Evolutionary conservation across 768 basidiomycete genomes (phyloP).

Genomic region (Saitozyma sp.): DNA sequence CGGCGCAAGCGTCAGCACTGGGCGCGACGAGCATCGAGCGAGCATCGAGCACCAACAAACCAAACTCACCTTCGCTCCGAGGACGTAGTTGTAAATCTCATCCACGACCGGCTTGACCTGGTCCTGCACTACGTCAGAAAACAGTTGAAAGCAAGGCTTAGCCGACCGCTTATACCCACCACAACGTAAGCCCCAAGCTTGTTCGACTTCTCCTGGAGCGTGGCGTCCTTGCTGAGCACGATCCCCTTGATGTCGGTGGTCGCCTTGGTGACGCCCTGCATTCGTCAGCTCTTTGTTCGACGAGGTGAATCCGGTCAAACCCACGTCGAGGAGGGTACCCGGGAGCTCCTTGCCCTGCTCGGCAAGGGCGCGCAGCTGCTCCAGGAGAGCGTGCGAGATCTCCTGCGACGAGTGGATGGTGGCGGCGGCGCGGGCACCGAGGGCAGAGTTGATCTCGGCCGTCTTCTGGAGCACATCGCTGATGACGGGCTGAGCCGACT

Average conservation of each 20-base stretch:
- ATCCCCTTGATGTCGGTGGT: conserved; percentile 40
- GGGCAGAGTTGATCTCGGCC: conserved; percentile 43
- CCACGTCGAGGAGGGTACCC: conserved; percentile 33
- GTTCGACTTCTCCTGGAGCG: conserved; percentile 46
- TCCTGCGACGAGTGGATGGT: conserved; percentile 38
- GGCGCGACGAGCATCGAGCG: no score
- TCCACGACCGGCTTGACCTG: conserved; percentile 47
- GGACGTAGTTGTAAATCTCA: conserved; percentile 46
- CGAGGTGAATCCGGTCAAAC: background rate
- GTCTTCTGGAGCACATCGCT: conserved; percentile 38
- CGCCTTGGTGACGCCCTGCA: conserved; percentile 32
- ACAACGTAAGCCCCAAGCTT: conserved; percentile 43
- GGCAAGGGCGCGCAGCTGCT: conserved; percentile 41
- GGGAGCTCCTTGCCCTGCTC: conserved; percentile 42
- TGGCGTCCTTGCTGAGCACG: conserved; percentile 40
- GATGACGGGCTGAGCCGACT: conserved; percentile 36
- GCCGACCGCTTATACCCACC: conserved; percentile 16
- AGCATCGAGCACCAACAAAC: no score
- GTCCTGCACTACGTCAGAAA: conserved; percentile 26
- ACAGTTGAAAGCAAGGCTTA: no score
- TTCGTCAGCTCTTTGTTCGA: conserved; percentile 10
- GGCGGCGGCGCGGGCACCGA: conserved; percentile 41
- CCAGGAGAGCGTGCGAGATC: conserved; percentile 35
- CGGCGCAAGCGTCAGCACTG: no score
- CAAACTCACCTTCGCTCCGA: conserved; percentile 43